phyloP scores from a whole-genome alignment of 257 asterid genomes.

The Eucommia ulmoides region DNA sequence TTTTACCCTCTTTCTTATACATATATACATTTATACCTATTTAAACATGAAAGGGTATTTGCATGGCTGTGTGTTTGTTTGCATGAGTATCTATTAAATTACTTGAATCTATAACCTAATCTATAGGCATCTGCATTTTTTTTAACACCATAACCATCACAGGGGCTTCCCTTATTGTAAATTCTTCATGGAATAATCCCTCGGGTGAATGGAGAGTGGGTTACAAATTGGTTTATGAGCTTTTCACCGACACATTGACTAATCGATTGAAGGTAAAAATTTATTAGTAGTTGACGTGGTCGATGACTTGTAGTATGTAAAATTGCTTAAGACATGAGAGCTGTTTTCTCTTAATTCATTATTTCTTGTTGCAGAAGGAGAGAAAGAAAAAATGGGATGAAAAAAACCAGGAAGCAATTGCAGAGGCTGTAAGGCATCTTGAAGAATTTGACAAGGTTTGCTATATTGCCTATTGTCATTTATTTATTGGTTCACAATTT shows the following conservation, averaged over 20 bases:
- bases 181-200: constrained; percentile 86
- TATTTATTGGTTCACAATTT: not conserved
- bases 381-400: constrained; percentile 83
- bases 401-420: constrained; percentile 81
- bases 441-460: constrained; percentile 70
- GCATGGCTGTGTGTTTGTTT: too few species aligned
- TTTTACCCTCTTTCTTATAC: not conserved
- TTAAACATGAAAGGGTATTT: too few species aligned
- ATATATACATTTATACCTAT: not conserved
- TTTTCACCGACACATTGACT: constrained; percentile 62
- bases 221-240: constrained; percentile 76
- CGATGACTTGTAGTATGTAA: not conserved
- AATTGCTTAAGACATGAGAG: not conserved
- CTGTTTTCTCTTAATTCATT: constrained; percentile 7
- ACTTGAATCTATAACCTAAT: not conserved
- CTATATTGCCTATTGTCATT: not conserved
- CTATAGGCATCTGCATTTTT: not conserved
- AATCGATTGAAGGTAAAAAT: constrained; percentile 80
- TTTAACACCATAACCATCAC: constrained; percentile 1
- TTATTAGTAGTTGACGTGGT: not conserved
- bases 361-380: constrained; percentile 52
- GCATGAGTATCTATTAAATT: not conserved
- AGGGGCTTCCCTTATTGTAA: constrained; percentile 69
- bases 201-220: constrained; percentile 96
- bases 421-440: constrained; percentile 80